These are phyloP conservation scores for Phanerochaete sordida DNA, from an alignment of 768 basidiomycete genomes.

Conservation along the genomic window DNA sequence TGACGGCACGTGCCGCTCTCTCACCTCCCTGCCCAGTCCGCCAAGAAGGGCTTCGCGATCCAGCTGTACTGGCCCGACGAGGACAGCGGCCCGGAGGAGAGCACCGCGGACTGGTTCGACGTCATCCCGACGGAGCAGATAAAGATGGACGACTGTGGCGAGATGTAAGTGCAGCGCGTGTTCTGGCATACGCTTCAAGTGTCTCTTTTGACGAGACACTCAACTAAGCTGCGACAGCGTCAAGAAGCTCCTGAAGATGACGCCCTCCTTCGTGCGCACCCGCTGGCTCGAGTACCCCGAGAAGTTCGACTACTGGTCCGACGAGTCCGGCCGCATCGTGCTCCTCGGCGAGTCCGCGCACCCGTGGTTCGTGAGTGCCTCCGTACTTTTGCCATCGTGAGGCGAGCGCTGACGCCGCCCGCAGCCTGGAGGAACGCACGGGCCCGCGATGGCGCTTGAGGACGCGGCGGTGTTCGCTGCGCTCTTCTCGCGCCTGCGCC, in stretches of 20 bases:
- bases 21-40: constrained; percentile 27
- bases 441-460: constrained; percentile 50
- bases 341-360: constrained; percentile 61
- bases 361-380: constrained; percentile 43
- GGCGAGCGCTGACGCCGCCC: not conserved
- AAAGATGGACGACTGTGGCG: constrained; percentile 32
- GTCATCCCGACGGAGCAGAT: constrained; percentile 30
- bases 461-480: constrained; percentile 57
- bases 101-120: constrained; percentile 31
- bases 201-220: not conserved
- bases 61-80: constrained; percentile 38
- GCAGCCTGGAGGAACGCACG: constrained; percentile 53
- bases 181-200: not conserved
- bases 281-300: constrained; percentile 28
- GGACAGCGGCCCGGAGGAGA: constrained; percentile 25
- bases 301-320: constrained; percentile 45
- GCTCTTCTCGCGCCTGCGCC: constrained; percentile 52
- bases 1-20: not conserved
- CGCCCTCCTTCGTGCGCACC: constrained; percentile 34
- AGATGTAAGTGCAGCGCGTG: constrained; percentile 29
- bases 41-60: constrained; percentile 32
- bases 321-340: constrained; percentile 43
- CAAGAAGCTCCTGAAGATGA: constrained; percentile 28
- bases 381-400: not conserved
- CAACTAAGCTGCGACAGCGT: constrained; percentile 24